Percentiles rank a stretch among this genome's conserved stretches.
phyloP scores from a whole-genome alignment of 1,139 yeast genomes.

The Kurtzmaniella natalensis region DNA sequence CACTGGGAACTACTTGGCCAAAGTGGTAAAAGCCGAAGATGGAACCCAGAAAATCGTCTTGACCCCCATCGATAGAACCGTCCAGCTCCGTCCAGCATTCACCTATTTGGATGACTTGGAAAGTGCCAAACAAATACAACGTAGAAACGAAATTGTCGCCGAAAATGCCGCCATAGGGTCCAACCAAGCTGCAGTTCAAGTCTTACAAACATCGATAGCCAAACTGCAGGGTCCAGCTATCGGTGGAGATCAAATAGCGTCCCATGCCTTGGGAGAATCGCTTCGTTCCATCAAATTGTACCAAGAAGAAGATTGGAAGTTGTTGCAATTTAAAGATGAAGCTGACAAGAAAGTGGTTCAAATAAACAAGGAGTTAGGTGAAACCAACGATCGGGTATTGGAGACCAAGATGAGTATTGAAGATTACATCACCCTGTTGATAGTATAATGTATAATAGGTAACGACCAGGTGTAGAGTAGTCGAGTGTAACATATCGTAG shows the following conservation, averaged over 20 bases:
- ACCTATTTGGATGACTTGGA: conserved; percentile 63
- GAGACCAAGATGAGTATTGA: conserved; percentile 24
- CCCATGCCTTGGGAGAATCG: conserved; percentile 71
- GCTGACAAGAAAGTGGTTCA: conserved; percentile 31
- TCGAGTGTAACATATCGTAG: too few relatives aligned
- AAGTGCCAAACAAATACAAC: conserved; percentile 20
- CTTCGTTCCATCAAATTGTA: conserved; percentile 66
- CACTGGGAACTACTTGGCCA: conserved; percentile 35
- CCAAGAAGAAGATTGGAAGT: conserved; percentile 64
- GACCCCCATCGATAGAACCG: conserved; percentile 61
- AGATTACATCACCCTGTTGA: conserved; percentile 19
- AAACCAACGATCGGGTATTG: conserved; percentile 22
- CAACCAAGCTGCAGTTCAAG: conserved; percentile 39
- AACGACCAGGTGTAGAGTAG: too few relatives aligned
- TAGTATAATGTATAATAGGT: too few relatives aligned
- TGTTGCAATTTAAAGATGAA: conserved; percentile 45
- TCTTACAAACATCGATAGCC: conserved; percentile 36
- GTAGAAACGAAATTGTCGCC: conserved; percentile 23
- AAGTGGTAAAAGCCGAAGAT: conserved; percentile 17
- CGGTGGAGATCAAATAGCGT: conserved; percentile 71
- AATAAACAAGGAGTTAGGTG: conserved; percentile 22
- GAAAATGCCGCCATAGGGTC: conserved; percentile 15
- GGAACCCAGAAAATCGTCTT: conserved; percentile 49
- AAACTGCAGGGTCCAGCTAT: conserved; percentile 52
- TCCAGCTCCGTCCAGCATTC: conserved; percentile 81